Conservation (phyloP, 371 early-diverging fungal species). For the Lichtheimia ornata region DNA sequence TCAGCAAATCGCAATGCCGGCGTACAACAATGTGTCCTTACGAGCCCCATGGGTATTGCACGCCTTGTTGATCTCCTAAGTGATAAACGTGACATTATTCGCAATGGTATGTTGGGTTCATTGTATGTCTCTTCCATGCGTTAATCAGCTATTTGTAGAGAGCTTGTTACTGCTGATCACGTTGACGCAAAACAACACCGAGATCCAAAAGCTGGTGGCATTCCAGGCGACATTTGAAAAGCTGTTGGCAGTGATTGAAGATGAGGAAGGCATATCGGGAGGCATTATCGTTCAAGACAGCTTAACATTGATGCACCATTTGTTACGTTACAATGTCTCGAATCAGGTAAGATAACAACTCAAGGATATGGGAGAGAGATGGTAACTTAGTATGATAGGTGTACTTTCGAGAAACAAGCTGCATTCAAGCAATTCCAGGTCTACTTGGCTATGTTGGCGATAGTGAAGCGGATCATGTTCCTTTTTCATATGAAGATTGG, state of each 20-base stretch:
- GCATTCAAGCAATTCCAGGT: conserved; percentile 83
- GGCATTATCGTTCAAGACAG: conserved; percentile 97
- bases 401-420: conserved; percentile 93
- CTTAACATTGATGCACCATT: conserved; percentile 86
- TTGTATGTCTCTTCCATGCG: background rate
- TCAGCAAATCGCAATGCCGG: conserved; percentile 63
- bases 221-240: conserved; percentile 97
- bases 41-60: conserved; percentile 88
- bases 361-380: background rate
- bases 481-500: conserved; percentile 59
- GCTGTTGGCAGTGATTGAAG: conserved; percentile 79
- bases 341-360: conserved; percentile 75
- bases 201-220: conserved; percentile 96
- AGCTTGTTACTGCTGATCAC: conserved; percentile 86
- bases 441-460: conserved; percentile 68
- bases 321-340: conserved; percentile 91
- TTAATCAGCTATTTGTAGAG: conserved; percentile 55
- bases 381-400: conserved; percentile 48
- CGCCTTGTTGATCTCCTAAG: conserved; percentile 91
- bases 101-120: conserved; percentile 72
- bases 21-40: conserved; percentile 85
- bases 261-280: conserved; percentile 93
- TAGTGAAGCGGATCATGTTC: conserved; percentile 57
- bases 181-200: conserved; percentile 87
- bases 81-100: conserved; percentile 90